Percentiles rank a stretch among this genome's conserved stretches.
phyloP scores from a whole-genome alignment of 176 grass and related monocot genomes.

The Raddia distichophylla region DNA sequence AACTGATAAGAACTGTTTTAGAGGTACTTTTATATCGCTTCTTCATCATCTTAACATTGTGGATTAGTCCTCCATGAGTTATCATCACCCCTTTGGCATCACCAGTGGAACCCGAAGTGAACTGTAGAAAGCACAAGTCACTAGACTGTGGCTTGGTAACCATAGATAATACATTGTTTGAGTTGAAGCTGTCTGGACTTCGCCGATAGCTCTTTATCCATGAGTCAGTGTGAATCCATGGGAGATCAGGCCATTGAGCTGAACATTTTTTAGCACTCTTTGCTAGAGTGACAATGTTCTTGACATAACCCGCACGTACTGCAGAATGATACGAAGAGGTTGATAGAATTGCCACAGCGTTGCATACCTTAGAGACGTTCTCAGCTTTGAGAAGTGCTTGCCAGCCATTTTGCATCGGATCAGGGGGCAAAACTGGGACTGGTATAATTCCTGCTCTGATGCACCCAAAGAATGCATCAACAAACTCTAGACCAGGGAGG shows the following conservation, averaged over 20 bases:
- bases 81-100: slow-evolving; percentile 87
- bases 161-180: slow-evolving; percentile 32
- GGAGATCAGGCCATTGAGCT: slow-evolving; percentile 63
- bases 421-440: slow-evolving; percentile 73
- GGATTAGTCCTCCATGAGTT: slow-evolving; percentile 72
- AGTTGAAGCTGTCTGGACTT: slow-evolving; percentile 43
- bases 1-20: slow-evolving; percentile 68
- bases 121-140: slow-evolving; percentile 77
- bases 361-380: slow-evolving; percentile 66
- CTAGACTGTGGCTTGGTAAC: slow-evolving; percentile 40
- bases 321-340: slow-evolving; percentile 77
- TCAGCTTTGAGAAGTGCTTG: slow-evolving; percentile 76
- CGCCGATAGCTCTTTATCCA: slow-evolving; percentile 61
- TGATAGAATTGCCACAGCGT: slow-evolving; percentile 64
- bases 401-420: slow-evolving; percentile 66
- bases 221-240: slow-evolving; percentile 71
- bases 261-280: slow-evolving; percentile 48
- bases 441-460: slow-evolving; percentile 69
- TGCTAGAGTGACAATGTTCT: slow-evolving; percentile 54
- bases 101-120: slow-evolving; percentile 80
- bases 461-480: slow-evolving; percentile 76
- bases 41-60: slow-evolving; percentile 80
- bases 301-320: slow-evolving; percentile 69
- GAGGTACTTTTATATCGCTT: slow-evolving; percentile 67
- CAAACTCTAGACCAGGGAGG: slow-evolving; percentile 72